Conservation (phyloP, 257 asterid genomes). For the Forsythia suspensa region DNA sequence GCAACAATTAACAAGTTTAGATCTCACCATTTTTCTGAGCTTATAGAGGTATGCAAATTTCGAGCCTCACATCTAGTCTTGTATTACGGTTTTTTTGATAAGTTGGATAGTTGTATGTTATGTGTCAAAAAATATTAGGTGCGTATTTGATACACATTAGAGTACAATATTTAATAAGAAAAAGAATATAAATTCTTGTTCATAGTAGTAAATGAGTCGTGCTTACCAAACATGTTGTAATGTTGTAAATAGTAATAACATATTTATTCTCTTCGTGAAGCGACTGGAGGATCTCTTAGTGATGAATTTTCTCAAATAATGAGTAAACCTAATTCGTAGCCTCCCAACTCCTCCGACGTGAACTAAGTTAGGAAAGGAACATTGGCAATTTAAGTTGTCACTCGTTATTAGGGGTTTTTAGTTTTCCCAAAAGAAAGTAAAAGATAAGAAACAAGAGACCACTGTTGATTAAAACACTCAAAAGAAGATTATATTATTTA, state of each 20-base stretch:
- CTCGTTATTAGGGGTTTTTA: slow-evolving; percentile 9
- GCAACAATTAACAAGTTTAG: slow-evolving; percentile 92
- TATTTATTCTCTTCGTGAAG: slow-evolving; percentile 28
- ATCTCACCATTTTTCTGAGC: slow-evolving; percentile 96
- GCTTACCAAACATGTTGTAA: background rate
- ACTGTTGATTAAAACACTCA: background rate
- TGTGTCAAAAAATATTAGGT: background rate
- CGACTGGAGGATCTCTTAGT: slow-evolving; percentile 92
- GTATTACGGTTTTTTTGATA: background rate
- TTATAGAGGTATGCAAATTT: slow-evolving; percentile 69
- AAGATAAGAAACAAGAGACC: background rate
- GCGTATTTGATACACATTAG: background rate
- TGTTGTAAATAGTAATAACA: background rate
- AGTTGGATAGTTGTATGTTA: background rate
- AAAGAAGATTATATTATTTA: too few relatives aligned
- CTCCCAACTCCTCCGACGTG: slow-evolving; percentile 64
- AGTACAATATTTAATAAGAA: background rate
- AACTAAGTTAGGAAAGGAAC: slow-evolving; percentile 67
- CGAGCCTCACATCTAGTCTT: background rate
- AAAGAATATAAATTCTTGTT: background rate
- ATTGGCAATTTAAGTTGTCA: slow-evolving; percentile 43
- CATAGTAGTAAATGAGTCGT: background rate
- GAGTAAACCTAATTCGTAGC: slow-evolving; percentile 60
- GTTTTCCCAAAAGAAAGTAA: background rate
- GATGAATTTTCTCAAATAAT: slow-evolving; percentile 70